Evolutionary conservation across 2,329 filamentous ascomycete species (phyloP), one percentile per base, ranked within the genome.

Genomic region (Hortaea sp.): DNA sequence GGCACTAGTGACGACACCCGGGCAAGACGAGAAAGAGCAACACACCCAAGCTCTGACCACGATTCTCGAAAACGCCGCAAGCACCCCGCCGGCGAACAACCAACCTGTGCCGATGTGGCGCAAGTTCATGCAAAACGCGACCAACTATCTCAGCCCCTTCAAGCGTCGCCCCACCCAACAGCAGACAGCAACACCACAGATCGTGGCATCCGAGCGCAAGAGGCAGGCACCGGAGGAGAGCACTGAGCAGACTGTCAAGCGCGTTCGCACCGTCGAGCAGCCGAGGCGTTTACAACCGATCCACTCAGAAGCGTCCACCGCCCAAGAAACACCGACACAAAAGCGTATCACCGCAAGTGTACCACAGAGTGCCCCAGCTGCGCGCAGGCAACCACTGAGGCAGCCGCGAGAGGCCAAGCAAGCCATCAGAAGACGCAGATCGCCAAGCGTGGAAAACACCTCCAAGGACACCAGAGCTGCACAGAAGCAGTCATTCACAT

Each of bases 151-250:
- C 41, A 44, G 34, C 29, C 48, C 48, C 7, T 49, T 49, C 29
- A 29, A n/a, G 9, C 45, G 45, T 12, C 35, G 29, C 20, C 44
- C 35, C 11, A 35, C 7, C n/a, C 32, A 35, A 4, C 2, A 35
- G 9, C 32, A 2, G n/a, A 35, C 32, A 9, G 38, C 38, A n/a
- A 41, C 30, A 7, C 29, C 37, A 44, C 30, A 42, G 10, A 20
- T 29, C 28, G 44, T n/a, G 27, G 32, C 7, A n/a, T 35, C 32
- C 3, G 39, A 34, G 11, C 53, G 54, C 43, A 57, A 58, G 50
- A 53, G 55, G 11, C 38, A 51, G 32, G 55, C 55, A 43, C 47
- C 51, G 51, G 49, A 48, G 41, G 45, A 39, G 13, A 39, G 43
- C 9, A 43, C 38, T 35, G 50, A 49, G 41, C 32, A 39, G 39